Base-by-base conservation (phyloP, 805 yeast genomes). In the Candida boleticola region DNA sequence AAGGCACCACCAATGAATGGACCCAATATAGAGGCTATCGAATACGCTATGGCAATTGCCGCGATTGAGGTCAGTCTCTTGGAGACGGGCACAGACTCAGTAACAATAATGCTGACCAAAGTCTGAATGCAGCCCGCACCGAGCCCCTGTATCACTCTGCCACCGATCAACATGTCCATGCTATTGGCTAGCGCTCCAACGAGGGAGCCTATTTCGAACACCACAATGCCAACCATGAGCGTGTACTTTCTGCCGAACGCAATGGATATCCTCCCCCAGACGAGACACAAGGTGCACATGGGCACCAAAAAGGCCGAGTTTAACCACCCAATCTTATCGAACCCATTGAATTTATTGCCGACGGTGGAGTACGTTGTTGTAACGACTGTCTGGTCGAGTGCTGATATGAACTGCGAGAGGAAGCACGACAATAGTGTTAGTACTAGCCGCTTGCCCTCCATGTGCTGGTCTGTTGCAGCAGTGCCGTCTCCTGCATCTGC, bases 1-100 rank as follows among this genome's bases (percentile, higher is more conserved):
- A 82, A 73, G 0, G 76, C 79, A 31, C 86, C 85, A 10, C 85
- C 85, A 17, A 81, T 51, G 19, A 78, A 57, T 0, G 86, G 86
- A 1, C 85, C 86, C 14, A 65, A 47, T 4, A 74, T 76, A 4
- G 74, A 65, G 0, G 80, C 72, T 2, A 71, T 55, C 0, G 75
- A 72, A 49, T 68, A 76, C 0, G 68, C 60, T 10, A 61, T 50
- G 1, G 68, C 65, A 16, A 66, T 47, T 4, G 54, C 42, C 5
- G 65, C 53, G 47, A 66, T 52, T 3, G 63, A 51, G 33, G 62
- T 36, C 0, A 73, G 55, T 35, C 70, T 55, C 36, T 53, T 58
- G 19, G 52, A 45, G 4, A 59, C 49, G 14, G 60, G 61, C 20
- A 54, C 53, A 9, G 47, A 35, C 37, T 56, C 61, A 1, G 56